Percentiles rank a stretch among this genome's conserved stretches.
phyloP scores from a whole-genome alignment of 2,329 filamentous ascomycete species.

The Lachnellula arida region DNA sequence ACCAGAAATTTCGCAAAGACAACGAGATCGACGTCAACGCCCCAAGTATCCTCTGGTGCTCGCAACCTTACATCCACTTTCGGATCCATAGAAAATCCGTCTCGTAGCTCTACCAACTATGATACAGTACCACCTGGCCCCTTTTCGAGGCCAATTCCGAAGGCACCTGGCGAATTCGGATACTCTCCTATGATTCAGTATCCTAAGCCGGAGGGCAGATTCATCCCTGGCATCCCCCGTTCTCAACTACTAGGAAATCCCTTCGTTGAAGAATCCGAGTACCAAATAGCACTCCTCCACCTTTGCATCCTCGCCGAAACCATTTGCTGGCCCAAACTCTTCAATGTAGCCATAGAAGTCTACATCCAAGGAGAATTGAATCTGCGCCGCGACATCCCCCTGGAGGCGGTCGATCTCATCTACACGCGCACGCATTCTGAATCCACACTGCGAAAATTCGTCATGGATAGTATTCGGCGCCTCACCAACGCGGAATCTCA shows the following conservation, averaged over 20 bases:
- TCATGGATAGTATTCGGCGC: conserved; percentile 8
- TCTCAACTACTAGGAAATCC: neutral
- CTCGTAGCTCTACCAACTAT: neutral
- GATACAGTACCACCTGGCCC: neutral
- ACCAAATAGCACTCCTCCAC: conserved; percentile 12
- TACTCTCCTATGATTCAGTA: neutral
- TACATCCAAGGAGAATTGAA: conserved; percentile 11
- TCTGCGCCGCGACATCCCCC: conserved; percentile 4
- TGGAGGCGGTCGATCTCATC: conserved; percentile 10
- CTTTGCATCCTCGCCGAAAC: conserved; percentile 16
- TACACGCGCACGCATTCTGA: conserved; percentile 11
- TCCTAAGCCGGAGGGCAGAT: neutral
- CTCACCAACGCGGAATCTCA: neutral
- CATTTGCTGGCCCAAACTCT: conserved; percentile 13
- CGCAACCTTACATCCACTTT: neutral
- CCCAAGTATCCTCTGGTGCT: neutral
- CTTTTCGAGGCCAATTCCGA: neutral
- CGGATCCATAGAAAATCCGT: no score
- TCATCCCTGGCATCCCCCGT: neutral
- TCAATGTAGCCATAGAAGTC: conserved; percentile 11
- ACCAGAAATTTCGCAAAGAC: neutral
- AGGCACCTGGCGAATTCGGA: conserved; percentile 1
- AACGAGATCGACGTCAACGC: neutral
- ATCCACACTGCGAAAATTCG: conserved; percentile 8
- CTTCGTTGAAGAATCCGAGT: neutral